Evolutionary conservation across 257 asterid genomes (phyloP).

Genomic region (Cinchona pubescens): DNA sequence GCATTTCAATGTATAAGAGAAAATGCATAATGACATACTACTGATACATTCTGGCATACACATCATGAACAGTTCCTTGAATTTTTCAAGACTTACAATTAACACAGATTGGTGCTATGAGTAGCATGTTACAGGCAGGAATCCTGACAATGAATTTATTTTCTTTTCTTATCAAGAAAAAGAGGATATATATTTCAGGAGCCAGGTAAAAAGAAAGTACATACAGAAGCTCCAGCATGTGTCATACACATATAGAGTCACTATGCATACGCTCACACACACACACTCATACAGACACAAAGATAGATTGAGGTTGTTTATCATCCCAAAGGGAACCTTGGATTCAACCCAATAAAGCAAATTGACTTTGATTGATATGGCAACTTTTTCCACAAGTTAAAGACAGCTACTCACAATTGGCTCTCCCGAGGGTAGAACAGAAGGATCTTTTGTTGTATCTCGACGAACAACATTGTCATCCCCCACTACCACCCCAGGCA

Average conservation of each 20-base stretch:
- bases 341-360: not conserved
- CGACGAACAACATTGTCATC: constrained; percentile 60
- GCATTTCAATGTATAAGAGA: not conserved
- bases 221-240: not conserved
- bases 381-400: not conserved
- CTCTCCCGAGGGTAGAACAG: constrained; percentile 65
- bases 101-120: not conserved
- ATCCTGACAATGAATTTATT: not conserved
- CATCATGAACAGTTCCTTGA: not conserved
- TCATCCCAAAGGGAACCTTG: not conserved
- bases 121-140: not conserved
- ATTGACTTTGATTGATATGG: not conserved
- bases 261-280: not conserved
- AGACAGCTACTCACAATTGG: constrained; percentile 36
- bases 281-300: not conserved
- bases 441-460: constrained; percentile 46
- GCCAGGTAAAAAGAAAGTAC: not conserved
- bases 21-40: not conserved
- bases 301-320: not conserved
- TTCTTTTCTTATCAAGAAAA: not conserved
- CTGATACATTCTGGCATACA: not conserved
- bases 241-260: not conserved
- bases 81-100: not conserved
- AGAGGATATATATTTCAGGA: not conserved
- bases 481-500: constrained; percentile 67